Evolutionary conservation across 1,284 basidiomycete species (phyloP).

Genomic region (Inonotus hispidus): DNA sequence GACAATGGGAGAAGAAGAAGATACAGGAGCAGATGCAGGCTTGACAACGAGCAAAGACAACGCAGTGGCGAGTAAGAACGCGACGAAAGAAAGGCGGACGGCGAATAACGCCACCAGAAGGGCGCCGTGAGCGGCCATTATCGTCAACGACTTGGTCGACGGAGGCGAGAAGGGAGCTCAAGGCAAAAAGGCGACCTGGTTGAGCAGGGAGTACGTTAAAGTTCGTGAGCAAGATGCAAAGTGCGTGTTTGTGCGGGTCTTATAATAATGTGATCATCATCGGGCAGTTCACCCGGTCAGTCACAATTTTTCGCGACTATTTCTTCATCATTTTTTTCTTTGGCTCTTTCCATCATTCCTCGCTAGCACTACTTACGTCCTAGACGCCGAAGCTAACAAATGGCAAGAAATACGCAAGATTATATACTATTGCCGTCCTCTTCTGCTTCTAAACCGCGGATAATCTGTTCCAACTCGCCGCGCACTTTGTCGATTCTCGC

Average conservation of each 20-base stretch:
- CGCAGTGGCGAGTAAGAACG: slow-evolving; percentile 52
- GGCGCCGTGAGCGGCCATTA: slow-evolving; percentile 24
- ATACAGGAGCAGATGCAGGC: slow-evolving; percentile 34
- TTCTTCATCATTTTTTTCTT: background rate
- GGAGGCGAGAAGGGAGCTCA: slow-evolving; percentile 18
- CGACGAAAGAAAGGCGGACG: slow-evolving; percentile 59
- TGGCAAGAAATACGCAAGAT: background rate
- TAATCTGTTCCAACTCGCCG: slow-evolving; percentile 44
- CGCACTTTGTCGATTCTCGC: slow-evolving; percentile 47
- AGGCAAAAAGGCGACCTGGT: slow-evolving; percentile 8
- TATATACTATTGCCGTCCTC: background rate
- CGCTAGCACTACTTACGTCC: slow-evolving; percentile 10
- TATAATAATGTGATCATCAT: background rate
- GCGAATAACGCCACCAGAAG: slow-evolving; percentile 42
- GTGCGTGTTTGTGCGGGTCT: slow-evolving; percentile 9
- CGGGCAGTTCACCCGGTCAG: background rate
- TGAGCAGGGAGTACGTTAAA: slow-evolving; percentile 20
- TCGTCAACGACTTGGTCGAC: slow-evolving; percentile 1
- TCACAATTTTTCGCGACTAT: background rate
- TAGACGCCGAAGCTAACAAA: background rate
- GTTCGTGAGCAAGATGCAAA: slow-evolving; percentile 17
- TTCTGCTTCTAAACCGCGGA: slow-evolving; percentile 34
- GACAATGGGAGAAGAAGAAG: slow-evolving; percentile 58
- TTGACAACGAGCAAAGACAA: slow-evolving; percentile 52
- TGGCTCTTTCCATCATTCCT: slow-evolving; percentile 5